phyloP scores from a whole-genome alignment of 2,329 filamentous ascomycete species.

The Fusarium sp. region DNA sequence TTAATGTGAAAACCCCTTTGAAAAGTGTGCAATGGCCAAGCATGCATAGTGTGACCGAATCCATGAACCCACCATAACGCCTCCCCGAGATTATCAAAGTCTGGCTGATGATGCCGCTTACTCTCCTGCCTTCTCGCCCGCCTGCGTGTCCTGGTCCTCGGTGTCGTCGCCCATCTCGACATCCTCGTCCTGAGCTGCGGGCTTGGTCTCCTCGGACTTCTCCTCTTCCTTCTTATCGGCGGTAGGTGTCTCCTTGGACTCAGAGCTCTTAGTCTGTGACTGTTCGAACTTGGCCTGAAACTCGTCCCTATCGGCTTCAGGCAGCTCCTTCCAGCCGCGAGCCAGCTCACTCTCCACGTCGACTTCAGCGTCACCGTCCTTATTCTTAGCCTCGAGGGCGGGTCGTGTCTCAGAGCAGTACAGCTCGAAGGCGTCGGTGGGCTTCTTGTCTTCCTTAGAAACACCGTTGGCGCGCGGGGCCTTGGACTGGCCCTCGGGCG shows the following conservation, averaged over 20 bases:
- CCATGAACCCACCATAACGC: slow-evolving; percentile 40
- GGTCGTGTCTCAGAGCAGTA: slow-evolving; percentile 61
- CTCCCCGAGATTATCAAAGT: slow-evolving; percentile 25
- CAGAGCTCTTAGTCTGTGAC: slow-evolving; percentile 38
- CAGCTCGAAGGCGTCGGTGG: slow-evolving; percentile 61
- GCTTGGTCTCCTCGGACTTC: slow-evolving; percentile 44
- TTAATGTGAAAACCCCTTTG: slow-evolving; percentile 13
- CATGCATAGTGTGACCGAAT: slow-evolving; percentile 27
- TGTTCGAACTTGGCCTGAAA: slow-evolving; percentile 52
- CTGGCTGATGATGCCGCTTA: slow-evolving; percentile 27
- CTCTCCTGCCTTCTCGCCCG: slow-evolving; percentile 48
- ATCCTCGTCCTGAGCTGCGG: slow-evolving; percentile 55
- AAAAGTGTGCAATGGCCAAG: slow-evolving; percentile 26
- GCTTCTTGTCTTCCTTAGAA: slow-evolving; percentile 53
- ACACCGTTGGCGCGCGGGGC: slow-evolving; percentile 51
- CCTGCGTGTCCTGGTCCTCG: slow-evolving; percentile 51
- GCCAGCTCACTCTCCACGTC: slow-evolving; percentile 63
- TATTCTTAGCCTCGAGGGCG: slow-evolving; percentile 54
- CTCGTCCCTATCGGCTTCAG: slow-evolving; percentile 58
- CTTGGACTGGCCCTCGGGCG: slow-evolving; percentile 45
- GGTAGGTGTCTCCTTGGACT: slow-evolving; percentile 39
- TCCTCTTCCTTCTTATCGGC: slow-evolving; percentile 41
- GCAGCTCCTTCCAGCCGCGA: slow-evolving; percentile 63
- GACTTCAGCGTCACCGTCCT: slow-evolving; percentile 45
- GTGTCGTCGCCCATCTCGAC: slow-evolving; percentile 60